Conservation (phyloP, 108 stramenopile genomes). For the Poteriospumella lacustris region DNA sequence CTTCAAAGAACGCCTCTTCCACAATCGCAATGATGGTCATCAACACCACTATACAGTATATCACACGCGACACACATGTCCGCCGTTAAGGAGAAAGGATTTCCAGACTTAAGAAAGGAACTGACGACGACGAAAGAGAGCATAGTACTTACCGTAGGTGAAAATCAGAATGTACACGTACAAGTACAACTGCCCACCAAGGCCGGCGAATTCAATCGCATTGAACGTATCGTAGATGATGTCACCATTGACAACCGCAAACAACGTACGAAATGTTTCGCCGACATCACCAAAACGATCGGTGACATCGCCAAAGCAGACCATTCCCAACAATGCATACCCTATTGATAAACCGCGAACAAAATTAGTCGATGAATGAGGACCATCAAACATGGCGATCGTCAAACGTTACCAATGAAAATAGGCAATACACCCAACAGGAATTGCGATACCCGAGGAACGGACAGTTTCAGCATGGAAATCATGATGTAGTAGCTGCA, state of each 20-base stretch:
- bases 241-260: constrained; percentile 11
- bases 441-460: constrained; percentile 10
- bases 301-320: constrained; percentile 17
- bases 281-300: neutral
- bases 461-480: neutral
- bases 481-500: constrained; percentile 23
- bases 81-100: neutral
- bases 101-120: no score
- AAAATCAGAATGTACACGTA: neutral
- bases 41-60: neutral
- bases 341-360: neutral
- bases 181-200: neutral
- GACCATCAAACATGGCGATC: no score
- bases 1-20: constrained; percentile 24
- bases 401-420: neutral
- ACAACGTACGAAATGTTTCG: neutral
- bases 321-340: constrained; percentile 15
- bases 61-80: no score
- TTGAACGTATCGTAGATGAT: neutral
- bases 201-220: neutral
- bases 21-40: constrained; percentile 23
- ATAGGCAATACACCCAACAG: constrained; percentile 19
- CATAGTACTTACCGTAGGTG: neutral
- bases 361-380: no score
- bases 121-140: neutral